phyloP scores from a whole-genome alignment of 1,284 basidiomycete genomes.

The Bjerkandera adusta region DNA sequence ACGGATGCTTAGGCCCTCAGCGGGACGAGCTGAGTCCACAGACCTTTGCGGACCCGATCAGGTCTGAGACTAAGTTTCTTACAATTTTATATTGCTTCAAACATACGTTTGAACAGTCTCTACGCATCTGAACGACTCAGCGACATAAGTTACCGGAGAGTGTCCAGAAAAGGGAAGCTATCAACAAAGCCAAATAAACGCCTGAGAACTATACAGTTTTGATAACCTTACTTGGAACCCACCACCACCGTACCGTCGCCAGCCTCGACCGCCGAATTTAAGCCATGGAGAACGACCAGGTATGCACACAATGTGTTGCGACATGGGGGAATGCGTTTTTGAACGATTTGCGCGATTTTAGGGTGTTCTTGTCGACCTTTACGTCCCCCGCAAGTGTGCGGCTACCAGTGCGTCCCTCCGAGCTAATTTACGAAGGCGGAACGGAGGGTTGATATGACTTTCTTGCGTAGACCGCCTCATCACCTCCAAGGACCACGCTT shows the following conservation, averaged over 20 bases:
- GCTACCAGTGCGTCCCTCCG: conserved; percentile 76
- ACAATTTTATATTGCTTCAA: too few species aligned
- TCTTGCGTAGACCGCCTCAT: conserved; percentile 80
- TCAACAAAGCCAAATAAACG: conserved; percentile 21
- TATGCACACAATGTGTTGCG: conserved; percentile 28
- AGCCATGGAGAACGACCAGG: conserved; percentile 81
- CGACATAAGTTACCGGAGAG: not conserved
- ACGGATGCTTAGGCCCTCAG: too few species aligned
- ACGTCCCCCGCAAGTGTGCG: conserved; percentile 99
- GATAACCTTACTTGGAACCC: conserved; percentile 28
- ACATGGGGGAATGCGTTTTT: conserved; percentile 6
- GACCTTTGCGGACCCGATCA: too few species aligned
- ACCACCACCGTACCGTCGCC: conserved; percentile 23
- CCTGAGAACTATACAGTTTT: conserved; percentile 33
- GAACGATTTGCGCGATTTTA: conserved; percentile 33
- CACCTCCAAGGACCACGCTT: conserved; percentile 98
- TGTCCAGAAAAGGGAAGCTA: not conserved
- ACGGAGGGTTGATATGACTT: not conserved
- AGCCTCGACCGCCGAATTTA: conserved; percentile 25
- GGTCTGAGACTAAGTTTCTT: too few species aligned
- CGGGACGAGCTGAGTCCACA: too few species aligned
- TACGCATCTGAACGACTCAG: too few species aligned
- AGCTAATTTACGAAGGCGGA: not conserved
- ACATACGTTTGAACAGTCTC: too few species aligned
- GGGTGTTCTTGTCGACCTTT: conserved; percentile 99